Evolutionary conservation across 768 basidiomycete species (phyloP), one percentile per base, ranked within the genome.

Genomic region (Suillus clintonianus): DNA sequence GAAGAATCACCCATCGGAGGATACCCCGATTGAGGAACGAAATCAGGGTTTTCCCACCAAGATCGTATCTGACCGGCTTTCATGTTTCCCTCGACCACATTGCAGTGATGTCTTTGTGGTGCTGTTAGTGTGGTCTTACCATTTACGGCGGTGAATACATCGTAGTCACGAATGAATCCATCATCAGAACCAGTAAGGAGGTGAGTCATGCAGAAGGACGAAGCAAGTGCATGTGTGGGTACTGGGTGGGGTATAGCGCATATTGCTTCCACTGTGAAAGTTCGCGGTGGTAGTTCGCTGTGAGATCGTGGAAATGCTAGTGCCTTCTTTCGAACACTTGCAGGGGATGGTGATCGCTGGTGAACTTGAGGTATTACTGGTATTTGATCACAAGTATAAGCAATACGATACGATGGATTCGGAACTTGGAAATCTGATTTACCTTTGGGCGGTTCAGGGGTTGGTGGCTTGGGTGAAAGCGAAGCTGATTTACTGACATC

Each of bases 111-210:
- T 62, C 94, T 81, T 73, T 96, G 95, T 51, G 93, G 94, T 19
- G 94, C 91, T 27, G 90, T 95, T 67, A 97, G 82, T 69, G 93
- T 89, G 41, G 86, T 86, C 72, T 92, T 92, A 62, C 95, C 89
- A 73, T 98, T 98, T 45, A 94, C 89, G 43, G 92, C 88, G 45
- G 90, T 74, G 76, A 94, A 97, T 55, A 97, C 86, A 74, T 98
- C 94, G 77, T 96, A 98, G 78, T 93, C 86, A 42, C 95, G 87
- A 50, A 98, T 90, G 68, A 94, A 95, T 10, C 95, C 96, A 73
- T 98, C 95, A 68, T 97, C 91, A 14, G 92, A 93, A 41, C 95
- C 95, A 15, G 96, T 96, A 37, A 97, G 76, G 24, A 97, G 80
- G 72, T 95, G 93, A 22, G 91, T 87, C 85, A 96, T 87, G 77